Conservation (phyloP, 768 basidiomycete genomes). For the Terana coerulea region DNA sequence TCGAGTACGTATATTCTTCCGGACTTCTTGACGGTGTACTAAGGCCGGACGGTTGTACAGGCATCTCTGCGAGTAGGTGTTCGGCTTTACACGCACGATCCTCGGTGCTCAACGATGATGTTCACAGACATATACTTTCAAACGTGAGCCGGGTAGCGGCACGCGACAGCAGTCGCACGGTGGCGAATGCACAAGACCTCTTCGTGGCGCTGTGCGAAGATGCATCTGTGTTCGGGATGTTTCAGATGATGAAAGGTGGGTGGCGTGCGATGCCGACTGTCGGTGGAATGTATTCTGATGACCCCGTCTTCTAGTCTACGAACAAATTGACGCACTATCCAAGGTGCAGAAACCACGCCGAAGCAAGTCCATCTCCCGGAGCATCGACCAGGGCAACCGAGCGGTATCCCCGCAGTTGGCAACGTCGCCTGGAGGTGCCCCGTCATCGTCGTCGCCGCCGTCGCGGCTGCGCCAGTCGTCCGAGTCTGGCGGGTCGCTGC, state of each 20-base stretch:
- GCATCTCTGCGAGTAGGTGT: constrained; percentile 81
- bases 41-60: constrained; percentile 35
- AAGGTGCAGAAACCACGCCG: constrained; percentile 54
- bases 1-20: constrained; percentile 65
- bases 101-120: constrained; percentile 2
- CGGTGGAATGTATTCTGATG: neutral
- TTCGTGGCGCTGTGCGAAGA: constrained; percentile 91
- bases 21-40: constrained; percentile 12
- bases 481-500: constrained; percentile 32
- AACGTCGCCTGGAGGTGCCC: neutral
- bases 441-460: neutral
- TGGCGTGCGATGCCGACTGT: neutral
- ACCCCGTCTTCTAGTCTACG: constrained; percentile 52
- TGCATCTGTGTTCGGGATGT: constrained; percentile 77
- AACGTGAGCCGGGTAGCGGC: constrained; percentile 83
- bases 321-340: constrained; percentile 70
- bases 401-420: constrained; percentile 36
- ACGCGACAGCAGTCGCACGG: constrained; percentile 76
- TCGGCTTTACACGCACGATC: neutral
- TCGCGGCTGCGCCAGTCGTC: constrained; percentile 31
- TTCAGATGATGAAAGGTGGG: constrained; percentile 83
- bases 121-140: constrained; percentile 73
- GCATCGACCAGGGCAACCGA: constrained; percentile 42
- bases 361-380: constrained; percentile 52
- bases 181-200: constrained; percentile 75